Percentiles rank a stretch among this genome's conserved stretches.
Evolutionary conservation across 2,329 filamentous ascomycete species (phyloP).

Genomic region (Exophiala lecanii-corni): DNA sequence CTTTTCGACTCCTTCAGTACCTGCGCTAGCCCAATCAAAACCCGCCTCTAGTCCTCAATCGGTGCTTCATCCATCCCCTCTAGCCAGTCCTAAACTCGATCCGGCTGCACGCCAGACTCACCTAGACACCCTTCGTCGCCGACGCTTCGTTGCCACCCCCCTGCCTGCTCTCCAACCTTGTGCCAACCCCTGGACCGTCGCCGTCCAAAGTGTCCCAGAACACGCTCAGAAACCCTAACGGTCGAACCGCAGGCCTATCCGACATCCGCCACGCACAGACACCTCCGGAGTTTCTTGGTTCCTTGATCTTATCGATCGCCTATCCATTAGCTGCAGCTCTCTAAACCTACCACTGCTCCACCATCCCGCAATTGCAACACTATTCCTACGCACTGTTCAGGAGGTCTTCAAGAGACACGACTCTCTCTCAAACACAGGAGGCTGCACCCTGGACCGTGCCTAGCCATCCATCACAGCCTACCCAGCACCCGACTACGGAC

Average conservation of each 20-base stretch:
- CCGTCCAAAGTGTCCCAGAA: constrained; percentile 8
- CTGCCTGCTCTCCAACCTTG: not conserved
- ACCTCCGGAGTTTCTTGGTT: constrained; percentile 1
- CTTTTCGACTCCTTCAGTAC: constrained; percentile 13
- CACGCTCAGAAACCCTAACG: constrained; percentile 18
- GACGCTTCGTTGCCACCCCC: not conserved
- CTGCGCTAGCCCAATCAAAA: not conserved
- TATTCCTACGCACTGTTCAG: constrained; percentile 22
- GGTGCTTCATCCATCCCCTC: not conserved
- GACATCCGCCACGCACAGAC: not conserved
- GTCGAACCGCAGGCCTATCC: constrained; percentile 14
- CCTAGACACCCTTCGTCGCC: not conserved
- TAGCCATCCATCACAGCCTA: constrained; percentile 2
- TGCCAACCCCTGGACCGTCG: constrained; percentile 1
- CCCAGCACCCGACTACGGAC: not conserved
- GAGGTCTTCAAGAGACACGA: constrained; percentile 16
- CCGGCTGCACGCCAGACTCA: not conserved
- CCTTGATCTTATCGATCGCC: constrained; percentile 22
- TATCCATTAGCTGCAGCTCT: constrained; percentile 19
- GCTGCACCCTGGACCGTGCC: constrained; percentile 22
- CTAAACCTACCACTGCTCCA: constrained; percentile 7
- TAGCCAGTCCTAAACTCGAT: not conserved
- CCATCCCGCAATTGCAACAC: constrained; percentile 20
- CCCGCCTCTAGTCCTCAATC: not conserved
- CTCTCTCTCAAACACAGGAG: constrained; percentile 24